Conservation (phyloP, 2,329 filamentous ascomycete species). For the Exophiala oligosperma region DNA sequence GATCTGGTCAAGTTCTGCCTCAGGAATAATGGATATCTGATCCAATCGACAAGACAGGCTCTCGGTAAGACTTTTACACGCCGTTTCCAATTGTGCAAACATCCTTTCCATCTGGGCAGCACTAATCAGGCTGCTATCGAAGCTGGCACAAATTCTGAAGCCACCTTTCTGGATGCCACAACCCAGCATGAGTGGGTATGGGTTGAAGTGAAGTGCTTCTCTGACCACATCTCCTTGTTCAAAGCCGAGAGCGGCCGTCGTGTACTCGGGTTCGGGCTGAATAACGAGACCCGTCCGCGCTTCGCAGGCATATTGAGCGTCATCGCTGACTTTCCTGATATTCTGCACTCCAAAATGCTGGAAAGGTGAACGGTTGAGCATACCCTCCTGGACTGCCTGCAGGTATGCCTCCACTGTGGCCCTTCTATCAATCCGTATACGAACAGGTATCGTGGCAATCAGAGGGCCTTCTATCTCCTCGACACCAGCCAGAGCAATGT, state of each 20-base stretch:
- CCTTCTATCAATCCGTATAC: conserved; percentile 41
- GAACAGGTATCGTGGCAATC: conserved; percentile 45
- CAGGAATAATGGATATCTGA: conserved; percentile 41
- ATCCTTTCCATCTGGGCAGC: conserved; percentile 54
- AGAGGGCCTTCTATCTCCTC: conserved; percentile 51
- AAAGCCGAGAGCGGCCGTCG: conserved; percentile 40
- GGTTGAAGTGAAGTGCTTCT: conserved; percentile 57
- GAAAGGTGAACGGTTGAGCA: conserved; percentile 60
- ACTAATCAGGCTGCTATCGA: conserved; percentile 61
- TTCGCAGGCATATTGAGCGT: conserved; percentile 45
- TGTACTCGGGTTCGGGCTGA: conserved; percentile 41
- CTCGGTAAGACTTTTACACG: conserved; percentile 52
- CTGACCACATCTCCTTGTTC: conserved; percentile 51
- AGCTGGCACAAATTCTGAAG: conserved; percentile 63
- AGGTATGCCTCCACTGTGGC: conserved; percentile 52
- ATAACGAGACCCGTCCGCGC: conserved; percentile 48
- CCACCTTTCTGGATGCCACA: conserved; percentile 49
- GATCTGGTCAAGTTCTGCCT: conserved; percentile 42
- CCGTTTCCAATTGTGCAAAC: conserved; percentile 53
- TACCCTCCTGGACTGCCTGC: conserved; percentile 57
- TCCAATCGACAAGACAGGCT: conserved; percentile 20
- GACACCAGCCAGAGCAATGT: conserved; percentile 45
- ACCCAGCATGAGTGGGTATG: conserved; percentile 52
- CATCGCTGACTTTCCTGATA: conserved; percentile 55
- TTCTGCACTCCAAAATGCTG: conserved; percentile 62